Base-by-base conservation (phyloP, 2,329 filamentous ascomycete genomes). In the Ophiostoma perfectum region DNA sequence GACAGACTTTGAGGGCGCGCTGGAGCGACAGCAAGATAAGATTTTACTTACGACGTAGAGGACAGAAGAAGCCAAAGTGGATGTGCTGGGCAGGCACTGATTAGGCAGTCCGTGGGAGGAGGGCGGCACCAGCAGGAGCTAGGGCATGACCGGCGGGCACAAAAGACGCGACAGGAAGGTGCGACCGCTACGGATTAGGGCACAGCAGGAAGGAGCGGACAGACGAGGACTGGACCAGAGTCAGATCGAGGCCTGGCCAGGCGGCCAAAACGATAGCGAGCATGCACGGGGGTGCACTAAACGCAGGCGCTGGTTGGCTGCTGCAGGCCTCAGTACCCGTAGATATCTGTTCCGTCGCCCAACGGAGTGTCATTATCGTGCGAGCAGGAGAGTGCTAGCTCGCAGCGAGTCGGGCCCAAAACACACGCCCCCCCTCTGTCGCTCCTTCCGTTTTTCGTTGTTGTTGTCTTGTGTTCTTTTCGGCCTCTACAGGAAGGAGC, bases 371-470 rank as follows among this genome's bases (percentile, higher is more conserved):
- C 27, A 27, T 27, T 27, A 27, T 27, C 27, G 52, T 58, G 18
- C 5, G 18, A 49, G 42, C 42, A 44, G 45, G 14, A 36, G 18
- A 62, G 60, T 63, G 60, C 60, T 63, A 42, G 60, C 60, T 63
- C 39, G 39, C 42, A 63, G 60, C 60, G 60, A 42, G 38, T 42
- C 16, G 38, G 60, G 60, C 60, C 60, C 42, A 63, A 63, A 63
- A 11, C 11, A 44, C 60, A 63, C 60, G 60, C 60, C 60, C 60
- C 60, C 55, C 55, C 49, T 55, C 58, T 62, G 36, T 39, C 58
- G 58, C 58, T 42, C 58, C 38, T 62, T 62, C 58, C 52, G 11
- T 36, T 58, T 62, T 41, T 36, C 41, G 5, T 39, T 39, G 49
- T 55, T 44, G 45, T 47, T 16, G n/a, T 47, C 6, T 47, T 47